A percentile compares a stretch with the other conserved stretches of the same genome.
Evolutionary conservation across 2,329 filamentous ascomycete species (phyloP).

Genomic region (Cordyceps sp.): DNA sequence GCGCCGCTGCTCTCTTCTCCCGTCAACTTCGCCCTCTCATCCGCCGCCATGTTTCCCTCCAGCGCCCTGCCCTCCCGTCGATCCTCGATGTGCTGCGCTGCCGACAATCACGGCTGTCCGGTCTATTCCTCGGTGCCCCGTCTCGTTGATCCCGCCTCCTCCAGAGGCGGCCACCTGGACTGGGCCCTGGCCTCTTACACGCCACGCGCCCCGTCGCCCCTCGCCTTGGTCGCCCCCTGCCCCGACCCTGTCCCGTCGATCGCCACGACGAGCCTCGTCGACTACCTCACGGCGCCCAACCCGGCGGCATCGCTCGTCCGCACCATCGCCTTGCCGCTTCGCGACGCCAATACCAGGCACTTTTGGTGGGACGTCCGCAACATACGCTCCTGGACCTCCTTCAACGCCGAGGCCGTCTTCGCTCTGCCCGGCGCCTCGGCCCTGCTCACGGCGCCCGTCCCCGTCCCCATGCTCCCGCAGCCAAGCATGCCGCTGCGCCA

Average conservation of each 20-base stretch:
- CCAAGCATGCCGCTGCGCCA: slow-evolving; percentile 42
- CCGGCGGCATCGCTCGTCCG: slow-evolving; percentile 70
- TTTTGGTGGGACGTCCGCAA: slow-evolving; percentile 97
- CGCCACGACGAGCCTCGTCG: slow-evolving; percentile 49
- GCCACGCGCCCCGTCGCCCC: slow-evolving; percentile 16
- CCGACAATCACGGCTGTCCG: slow-evolving; percentile 10
- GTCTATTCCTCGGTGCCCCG: neutral
- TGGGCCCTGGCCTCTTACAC: neutral
- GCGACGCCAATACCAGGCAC: slow-evolving; percentile 55
- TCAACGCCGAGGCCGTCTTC: slow-evolving; percentile 56
- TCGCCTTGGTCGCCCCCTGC: slow-evolving; percentile 21
- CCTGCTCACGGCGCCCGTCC: slow-evolving; percentile 55
- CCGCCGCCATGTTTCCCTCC: too few relatives aligned
- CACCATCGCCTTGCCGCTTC: slow-evolving; percentile 53
- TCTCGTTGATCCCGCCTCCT: neutral
- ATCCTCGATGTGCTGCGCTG: neutral
- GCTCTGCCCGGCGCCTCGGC: slow-evolving; percentile 55
- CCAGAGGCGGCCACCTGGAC: too few relatives aligned
- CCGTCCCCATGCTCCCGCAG: slow-evolving; percentile 41
- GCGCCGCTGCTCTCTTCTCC: slow-evolving; percentile 50
- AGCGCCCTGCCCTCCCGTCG: neutral
- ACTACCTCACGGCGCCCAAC: slow-evolving; percentile 65
- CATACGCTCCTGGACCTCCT: slow-evolving; percentile 66
- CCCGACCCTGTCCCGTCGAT: slow-evolving; percentile 21
- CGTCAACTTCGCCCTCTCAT: slow-evolving; percentile 28